Conservation (phyloP, 768 basidiomycete species). For the Tylopilus sp. region DNA sequence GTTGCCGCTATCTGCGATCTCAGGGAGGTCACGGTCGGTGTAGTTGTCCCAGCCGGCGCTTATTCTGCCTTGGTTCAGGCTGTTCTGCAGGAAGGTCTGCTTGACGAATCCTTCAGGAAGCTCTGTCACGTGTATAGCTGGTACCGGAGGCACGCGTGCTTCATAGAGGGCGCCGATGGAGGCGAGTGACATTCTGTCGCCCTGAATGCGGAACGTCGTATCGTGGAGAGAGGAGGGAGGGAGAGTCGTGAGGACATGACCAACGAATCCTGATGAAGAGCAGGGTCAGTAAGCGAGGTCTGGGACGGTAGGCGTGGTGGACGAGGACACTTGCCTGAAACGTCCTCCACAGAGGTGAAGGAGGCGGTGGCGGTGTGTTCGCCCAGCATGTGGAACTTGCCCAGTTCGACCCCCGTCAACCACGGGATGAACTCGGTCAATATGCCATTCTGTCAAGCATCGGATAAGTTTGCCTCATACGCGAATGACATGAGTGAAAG, state of each 20-base stretch:
- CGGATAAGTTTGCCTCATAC: not conserved
- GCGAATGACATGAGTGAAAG: not conserved
- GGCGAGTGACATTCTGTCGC: not conserved
- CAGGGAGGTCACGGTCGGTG: not conserved
- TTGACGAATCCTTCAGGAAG: not conserved
- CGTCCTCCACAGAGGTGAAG: not conserved
- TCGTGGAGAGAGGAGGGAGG: not conserved
- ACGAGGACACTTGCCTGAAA: not conserved
- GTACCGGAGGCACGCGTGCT: not conserved
- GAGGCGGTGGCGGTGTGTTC: not conserved
- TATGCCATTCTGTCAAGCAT: constrained; percentile 26
- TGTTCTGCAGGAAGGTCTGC: not conserved
- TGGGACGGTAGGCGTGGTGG: not conserved
- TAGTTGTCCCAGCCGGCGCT: not conserved
- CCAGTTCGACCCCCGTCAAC: constrained; percentile 22
- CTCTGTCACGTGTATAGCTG: not conserved
- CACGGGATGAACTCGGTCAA: constrained; percentile 31
- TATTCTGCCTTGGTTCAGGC: not conserved
- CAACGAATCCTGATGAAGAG: not conserved
- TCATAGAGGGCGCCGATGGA: not conserved
- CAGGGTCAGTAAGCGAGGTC: not conserved
- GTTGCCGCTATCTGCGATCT: not conserved
- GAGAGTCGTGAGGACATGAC: not conserved
- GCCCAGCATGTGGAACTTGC: constrained; percentile 15
- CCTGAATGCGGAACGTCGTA: not conserved